phyloP scores from a whole-genome alignment of 257 asterid genomes.

The Primulina tabacum region DNA sequence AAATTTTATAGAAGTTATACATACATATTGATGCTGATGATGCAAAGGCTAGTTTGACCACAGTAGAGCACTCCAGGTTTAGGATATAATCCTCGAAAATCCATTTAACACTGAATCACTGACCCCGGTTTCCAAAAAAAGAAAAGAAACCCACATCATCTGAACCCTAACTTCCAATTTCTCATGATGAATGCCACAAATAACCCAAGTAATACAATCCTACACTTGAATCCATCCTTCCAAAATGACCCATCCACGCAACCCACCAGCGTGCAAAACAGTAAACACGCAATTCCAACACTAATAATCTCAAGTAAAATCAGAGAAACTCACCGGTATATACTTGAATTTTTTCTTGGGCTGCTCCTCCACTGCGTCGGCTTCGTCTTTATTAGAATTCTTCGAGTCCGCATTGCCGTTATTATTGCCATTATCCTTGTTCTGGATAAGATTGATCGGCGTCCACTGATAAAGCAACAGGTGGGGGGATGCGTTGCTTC shows the following conservation, averaged over 20 bases:
- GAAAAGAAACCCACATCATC: not conserved
- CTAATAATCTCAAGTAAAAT: slow-evolving; percentile 9
- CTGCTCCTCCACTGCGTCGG: slow-evolving; percentile 50
- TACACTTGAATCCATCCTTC: not conserved
- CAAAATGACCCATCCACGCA: slow-evolving; percentile 3
- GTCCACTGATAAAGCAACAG: slow-evolving; percentile 81
- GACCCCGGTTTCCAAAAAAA: not conserved
- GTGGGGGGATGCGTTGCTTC: slow-evolving; percentile 54
- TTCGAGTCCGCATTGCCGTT: slow-evolving; percentile 41
- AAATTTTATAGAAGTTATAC: no score
- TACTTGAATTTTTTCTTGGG: slow-evolving; percentile 72
- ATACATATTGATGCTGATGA: no score
- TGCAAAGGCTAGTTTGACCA: no score
- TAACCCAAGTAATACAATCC: not conserved
- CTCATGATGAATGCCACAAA: not conserved
- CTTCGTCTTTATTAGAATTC: slow-evolving; percentile 36
- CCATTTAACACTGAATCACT: not conserved
- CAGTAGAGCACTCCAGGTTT: no score
- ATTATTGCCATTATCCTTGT: slow-evolving; percentile 32
- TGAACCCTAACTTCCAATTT: not conserved
- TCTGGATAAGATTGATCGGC: slow-evolving; percentile 49
- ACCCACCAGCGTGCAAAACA: not conserved
- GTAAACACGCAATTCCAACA: not conserved
- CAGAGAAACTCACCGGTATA: slow-evolving; percentile 68
- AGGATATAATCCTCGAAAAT: not conserved